Percentiles rank a stretch among this genome's conserved stretches.
These are phyloP conservation scores for Triangularia setosa DNA, from an alignment of 2,329 filamentous ascomycete species.

Conservation along the genomic window DNA sequence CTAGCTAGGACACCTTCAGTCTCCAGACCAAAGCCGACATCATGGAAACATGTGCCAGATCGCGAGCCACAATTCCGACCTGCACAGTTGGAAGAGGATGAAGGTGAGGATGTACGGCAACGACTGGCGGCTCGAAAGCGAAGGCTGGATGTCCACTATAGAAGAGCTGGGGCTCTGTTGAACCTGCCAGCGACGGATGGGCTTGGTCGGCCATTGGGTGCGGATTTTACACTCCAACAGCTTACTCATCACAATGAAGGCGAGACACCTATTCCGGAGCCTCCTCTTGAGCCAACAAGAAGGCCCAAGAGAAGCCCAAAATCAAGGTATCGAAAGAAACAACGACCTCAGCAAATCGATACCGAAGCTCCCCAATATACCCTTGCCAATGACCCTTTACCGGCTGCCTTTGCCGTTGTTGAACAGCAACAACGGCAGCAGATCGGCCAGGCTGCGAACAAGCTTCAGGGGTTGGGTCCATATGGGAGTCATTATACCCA, in stretches of 20 bases:
- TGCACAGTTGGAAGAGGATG: slow-evolving; percentile 53
- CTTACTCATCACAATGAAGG: neutral
- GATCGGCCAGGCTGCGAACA: slow-evolving; percentile 28
- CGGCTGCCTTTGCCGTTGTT: slow-evolving; percentile 27
- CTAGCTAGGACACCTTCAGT: neutral
- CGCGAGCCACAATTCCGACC: slow-evolving; percentile 34
- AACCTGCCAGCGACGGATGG: slow-evolving; percentile 7
- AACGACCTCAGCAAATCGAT: slow-evolving; percentile 44
- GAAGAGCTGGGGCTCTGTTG: slow-evolving; percentile 32
- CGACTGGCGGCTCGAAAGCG: slow-evolving; percentile 51
- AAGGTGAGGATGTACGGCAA: slow-evolving; percentile 32
- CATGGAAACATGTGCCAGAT: slow-evolving; percentile 16
- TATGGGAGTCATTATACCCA: slow-evolving; percentile 59
- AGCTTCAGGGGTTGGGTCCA: slow-evolving; percentile 53
- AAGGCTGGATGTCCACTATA: slow-evolving; percentile 53
- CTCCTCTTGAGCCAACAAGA: neutral
- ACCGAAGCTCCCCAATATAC: slow-evolving; percentile 49
- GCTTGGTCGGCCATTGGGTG: neutral
- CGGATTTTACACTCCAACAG: slow-evolving; percentile 8
- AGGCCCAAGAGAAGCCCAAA: slow-evolving; percentile 16
- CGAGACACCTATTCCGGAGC: neutral
- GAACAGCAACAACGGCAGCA: slow-evolving; percentile 18
- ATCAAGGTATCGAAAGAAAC: slow-evolving; percentile 42
- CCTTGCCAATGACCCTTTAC: slow-evolving; percentile 51
- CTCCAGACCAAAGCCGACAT: neutral